Percentiles rank a stretch among this genome's conserved stretches.
These are phyloP conservation scores for Cardamine occulta DNA, from an alignment of 345 rosid species.

Conservation along the genomic window DNA sequence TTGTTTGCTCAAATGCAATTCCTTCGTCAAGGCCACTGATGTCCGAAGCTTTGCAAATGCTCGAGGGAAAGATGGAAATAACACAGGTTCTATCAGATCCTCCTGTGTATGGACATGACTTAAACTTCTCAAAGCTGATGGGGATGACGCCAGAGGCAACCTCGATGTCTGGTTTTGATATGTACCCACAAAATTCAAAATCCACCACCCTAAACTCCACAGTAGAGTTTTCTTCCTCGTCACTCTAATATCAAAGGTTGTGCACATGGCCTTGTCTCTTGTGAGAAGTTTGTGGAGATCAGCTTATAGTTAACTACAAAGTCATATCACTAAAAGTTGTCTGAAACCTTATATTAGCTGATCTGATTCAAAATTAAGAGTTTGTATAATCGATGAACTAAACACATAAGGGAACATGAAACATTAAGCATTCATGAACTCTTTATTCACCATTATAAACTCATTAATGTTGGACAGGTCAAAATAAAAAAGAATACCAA, in stretches of 20 bases:
- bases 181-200: constrained; percentile 1
- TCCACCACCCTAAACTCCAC: not conserved
- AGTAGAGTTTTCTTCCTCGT: not conserved
- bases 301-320: not conserved
- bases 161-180: not conserved
- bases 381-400: too few species aligned
- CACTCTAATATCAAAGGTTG: not conserved
- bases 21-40: constrained; percentile 21
- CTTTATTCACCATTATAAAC: too few species aligned
- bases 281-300: not conserved
- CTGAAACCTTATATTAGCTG: too few species aligned
- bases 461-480: too few species aligned
- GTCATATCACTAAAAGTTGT: too few species aligned
- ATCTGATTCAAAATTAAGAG: too few species aligned
- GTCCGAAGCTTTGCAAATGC: constrained; percentile 48
- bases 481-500: not conserved
- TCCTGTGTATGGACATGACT: not conserved
- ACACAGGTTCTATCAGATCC: constrained; percentile 31
- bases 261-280: not conserved
- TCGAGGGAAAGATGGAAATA: constrained; percentile 42
- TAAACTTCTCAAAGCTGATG: not conserved
- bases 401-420: too few species aligned
- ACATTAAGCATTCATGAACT: too few species aligned
- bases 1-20: not conserved
- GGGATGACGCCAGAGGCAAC: not conserved